Evolutionary conservation across 2,329 filamentous ascomycete genomes (phyloP), one percentile per base, ranked within the genome.

Genomic region (Microsporum ferrugineum): DNA sequence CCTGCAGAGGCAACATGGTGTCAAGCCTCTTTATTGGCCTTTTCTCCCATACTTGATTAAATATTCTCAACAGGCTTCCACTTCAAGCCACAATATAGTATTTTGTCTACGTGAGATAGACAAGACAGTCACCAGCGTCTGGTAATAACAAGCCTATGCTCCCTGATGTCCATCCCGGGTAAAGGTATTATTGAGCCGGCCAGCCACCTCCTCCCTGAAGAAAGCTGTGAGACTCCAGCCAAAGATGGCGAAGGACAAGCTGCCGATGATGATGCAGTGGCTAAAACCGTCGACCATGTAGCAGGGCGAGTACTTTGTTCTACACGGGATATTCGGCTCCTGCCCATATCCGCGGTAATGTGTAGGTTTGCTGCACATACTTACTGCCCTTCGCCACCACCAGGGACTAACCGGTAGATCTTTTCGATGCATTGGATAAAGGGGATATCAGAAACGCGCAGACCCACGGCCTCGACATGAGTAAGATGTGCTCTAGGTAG

Each of bases 291-390:
- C 36, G 78, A 79, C 63, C 73, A 76, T 41, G 72, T 74, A 53
- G 78, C 77, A 5, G 79, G 81, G 64, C 68, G 76, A 39, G 71
- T 71, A 29, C 71, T 85, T 12, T 79, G 81, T 59, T 78, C 78
- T 68, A 83, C 83, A 64, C 81, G 85, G 65, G 74, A 76, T 60
- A 59, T 73, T 59, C 70, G 73, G 5, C 61, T 85, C 55, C 70
- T 85, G n/a, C 83, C 83, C 0, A 75, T 84, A 31, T 70, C 85
- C 8, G 80, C 82, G 0, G 64, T 83, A 23, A 84, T 85, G 82
- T 85, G 74, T 76, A 66, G 60, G 72, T 67, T 7, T 53, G 1
- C 7, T 8, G 8, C 45, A 23, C 17, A 23, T 41, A 29, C 4
- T 47, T 60, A 23, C 36, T 36, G 59, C 6, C 39, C 14, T 45